Evolutionary conservation across 768 basidiomycete species (phyloP), one percentile per base, ranked within the genome.

Genomic region (Tylopilus intermedius): DNA sequence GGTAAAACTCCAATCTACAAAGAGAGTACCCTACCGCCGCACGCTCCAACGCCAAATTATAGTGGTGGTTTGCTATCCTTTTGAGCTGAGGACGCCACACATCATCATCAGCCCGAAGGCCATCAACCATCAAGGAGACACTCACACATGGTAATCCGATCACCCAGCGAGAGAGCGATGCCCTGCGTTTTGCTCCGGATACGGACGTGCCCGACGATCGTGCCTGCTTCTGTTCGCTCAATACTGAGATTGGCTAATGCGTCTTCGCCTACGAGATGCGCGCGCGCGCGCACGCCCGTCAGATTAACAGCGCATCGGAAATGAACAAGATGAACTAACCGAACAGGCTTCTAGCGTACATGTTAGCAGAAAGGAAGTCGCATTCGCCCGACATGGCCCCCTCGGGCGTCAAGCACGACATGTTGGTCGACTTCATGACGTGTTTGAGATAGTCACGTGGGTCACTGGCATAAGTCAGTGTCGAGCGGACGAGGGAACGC

Each of bases 131-230:
- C 15, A n/a, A 18, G 21, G 4, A 15, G 21, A 22, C 5, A 64
- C 75, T 51, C 54, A 80, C 79, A 78, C 69, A 79, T 75, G 9
- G 80, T 91, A 63, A 93, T 92, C 63, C 84, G 78, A 70, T 94
- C 93, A n/a, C 92, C 95, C 56, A 99, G 70, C 15, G 90, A 91
- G 56, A 97, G 75, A 2, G 95, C 95, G 56, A 98, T 97, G 49
- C 95, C 95, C 69, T 98, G 95, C 22, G 95, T 97, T 74, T 98
- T 97, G 66, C 90, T 93, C 53, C 95, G 82, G 65, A 98, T 97
- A 47, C 95, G 83, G 8, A 98, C 92, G 70, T 98, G 94, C 0
- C 95, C 95, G 13, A 85, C 85, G 52, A 98, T 86, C 5, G 77
- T 79, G 1, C 93, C 93, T 10, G 74, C 72, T 51, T 92, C 88